These are phyloP conservation scores for Capsicum pubescens DNA, from an alignment of 257 asterid species.

Conservation along the genomic window DNA sequence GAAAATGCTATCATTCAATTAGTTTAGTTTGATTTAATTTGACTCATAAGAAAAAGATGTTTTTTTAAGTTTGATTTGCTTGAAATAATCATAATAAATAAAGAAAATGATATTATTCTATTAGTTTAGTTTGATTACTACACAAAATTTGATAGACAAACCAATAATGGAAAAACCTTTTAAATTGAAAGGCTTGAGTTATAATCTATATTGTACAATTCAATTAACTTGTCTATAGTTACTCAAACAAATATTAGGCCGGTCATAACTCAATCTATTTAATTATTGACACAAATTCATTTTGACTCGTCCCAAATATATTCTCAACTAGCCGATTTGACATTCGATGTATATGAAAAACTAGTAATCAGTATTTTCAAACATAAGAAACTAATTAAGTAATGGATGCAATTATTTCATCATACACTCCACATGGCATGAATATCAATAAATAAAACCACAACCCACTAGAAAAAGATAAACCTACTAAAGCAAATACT, in stretches of 20 bases:
- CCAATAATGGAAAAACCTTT: not conserved
- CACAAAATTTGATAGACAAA: not conserved
- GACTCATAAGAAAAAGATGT: not conserved
- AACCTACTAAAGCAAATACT: not conserved
- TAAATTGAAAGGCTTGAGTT: not conserved
- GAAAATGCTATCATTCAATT: not conserved
- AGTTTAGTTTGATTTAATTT: not conserved
- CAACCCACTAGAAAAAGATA: not conserved
- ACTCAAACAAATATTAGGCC: not conserved
- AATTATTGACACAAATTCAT: not conserved
- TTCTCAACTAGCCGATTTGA: fast-evolving
- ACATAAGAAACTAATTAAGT: not conserved
- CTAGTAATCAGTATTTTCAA: not conserved
- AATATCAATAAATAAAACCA: not conserved
- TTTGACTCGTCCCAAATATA: not conserved
- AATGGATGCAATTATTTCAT: not conserved
- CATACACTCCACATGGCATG: not conserved
- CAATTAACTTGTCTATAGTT: not conserved
- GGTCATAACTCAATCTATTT: not conserved
- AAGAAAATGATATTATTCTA: not conserved
- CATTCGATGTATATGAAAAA: not conserved
- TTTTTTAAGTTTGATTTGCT: no score
- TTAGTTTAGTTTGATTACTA: not conserved
- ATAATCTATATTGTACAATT: not conserved
- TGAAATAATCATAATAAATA: not conserved